Conservation (phyloP, 768 basidiomycete species). For the Lentinula boryana region DNA sequence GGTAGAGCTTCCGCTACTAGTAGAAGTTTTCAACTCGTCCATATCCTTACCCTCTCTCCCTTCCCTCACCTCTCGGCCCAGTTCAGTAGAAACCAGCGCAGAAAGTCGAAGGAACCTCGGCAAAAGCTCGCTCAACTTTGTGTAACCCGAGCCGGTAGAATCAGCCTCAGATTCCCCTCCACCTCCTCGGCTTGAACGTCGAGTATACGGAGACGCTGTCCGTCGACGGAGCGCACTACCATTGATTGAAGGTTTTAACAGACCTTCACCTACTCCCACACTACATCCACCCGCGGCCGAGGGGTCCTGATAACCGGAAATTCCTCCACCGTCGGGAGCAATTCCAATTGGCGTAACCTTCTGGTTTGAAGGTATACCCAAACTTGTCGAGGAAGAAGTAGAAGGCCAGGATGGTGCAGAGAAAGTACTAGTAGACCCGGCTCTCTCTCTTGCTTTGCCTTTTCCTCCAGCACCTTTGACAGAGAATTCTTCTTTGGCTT, state of each 20-base stretch:
- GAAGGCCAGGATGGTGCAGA: slow-evolving; percentile 2
- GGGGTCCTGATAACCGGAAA: slow-evolving; percentile 73
- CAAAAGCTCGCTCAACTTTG: slow-evolving; percentile 60
- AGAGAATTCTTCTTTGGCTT: slow-evolving; percentile 33
- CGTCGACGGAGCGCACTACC: slow-evolving; percentile 59
- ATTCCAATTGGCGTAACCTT: slow-evolving; percentile 13
- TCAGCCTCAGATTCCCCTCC: slow-evolving; percentile 11
- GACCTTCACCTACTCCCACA: slow-evolving; percentile 63
- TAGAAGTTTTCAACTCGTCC: not conserved
- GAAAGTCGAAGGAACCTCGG: slow-evolving; percentile 71
- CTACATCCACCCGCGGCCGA: slow-evolving; percentile 17
- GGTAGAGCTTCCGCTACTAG: not conserved
- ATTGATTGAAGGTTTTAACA: slow-evolving; percentile 46
- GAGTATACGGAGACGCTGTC: slow-evolving; percentile 13
- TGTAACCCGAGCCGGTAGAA: slow-evolving; percentile 45
- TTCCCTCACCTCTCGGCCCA: slow-evolving; percentile 63
- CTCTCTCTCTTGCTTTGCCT: slow-evolving; percentile 3
- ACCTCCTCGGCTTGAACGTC: slow-evolving; percentile 15
- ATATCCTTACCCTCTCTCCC: slow-evolving; percentile 33
- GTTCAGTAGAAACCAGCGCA: slow-evolving; percentile 72
- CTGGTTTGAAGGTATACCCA: not conserved
- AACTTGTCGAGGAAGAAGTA: not conserved
- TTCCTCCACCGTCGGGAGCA: slow-evolving; percentile 38
- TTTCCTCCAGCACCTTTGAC: slow-evolving; percentile 19
- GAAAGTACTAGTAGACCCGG: not conserved